Base-by-base conservation (phyloP, 2,329 filamentous ascomycete genomes). In the Stagonosporopsis rhizophila region DNA sequence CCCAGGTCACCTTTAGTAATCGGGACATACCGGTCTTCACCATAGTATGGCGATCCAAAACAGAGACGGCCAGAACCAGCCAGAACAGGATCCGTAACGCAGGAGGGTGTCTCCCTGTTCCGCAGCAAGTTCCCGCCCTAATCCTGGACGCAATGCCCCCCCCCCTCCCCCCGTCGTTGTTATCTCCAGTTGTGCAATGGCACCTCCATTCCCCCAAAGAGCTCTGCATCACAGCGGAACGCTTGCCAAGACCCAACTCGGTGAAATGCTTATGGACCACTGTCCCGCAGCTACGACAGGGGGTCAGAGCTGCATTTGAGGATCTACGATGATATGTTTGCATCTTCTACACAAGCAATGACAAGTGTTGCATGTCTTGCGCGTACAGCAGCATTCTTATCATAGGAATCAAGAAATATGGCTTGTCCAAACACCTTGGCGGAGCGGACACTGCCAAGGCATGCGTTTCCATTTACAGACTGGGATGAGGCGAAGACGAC, bases 341-440 rank as follows among this genome's bases (percentile, higher is more conserved):
- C 27, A 17, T 39, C 32, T 23, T 39, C 23, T 48, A 46, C 47
- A 57, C 52, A 57, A 44, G 46, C 46, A 54, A 54, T 14, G 19
- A 28, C 30, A 42, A 39, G 32, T 32, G 39, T 48, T 42, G 46
- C 51, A 52, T 37, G 55, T 53, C 42, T 44, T 20, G 19, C 37
- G 48, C 44, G 25, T 35, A 56, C 59, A 46, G 53, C 28, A 56
- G 52, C 47, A 22, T 22, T 55, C 42, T 44, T 23, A 47, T 52
- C 50, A 42, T 32, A 52, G 42, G 38, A 45, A 23, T 51, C 46
- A 47, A 58, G 55, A 47, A 48, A 61, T 56, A 50, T 49, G 48
- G 32, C 49, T 39, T 39, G 45, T 54, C 58, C 54, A 64, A 65
- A 63, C 53, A 57, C 52, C 69, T 70, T 68, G 69, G 68, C 67